Conservation (phyloP, 768 basidiomycete genomes). For the Leccinum incarnatum region DNA sequence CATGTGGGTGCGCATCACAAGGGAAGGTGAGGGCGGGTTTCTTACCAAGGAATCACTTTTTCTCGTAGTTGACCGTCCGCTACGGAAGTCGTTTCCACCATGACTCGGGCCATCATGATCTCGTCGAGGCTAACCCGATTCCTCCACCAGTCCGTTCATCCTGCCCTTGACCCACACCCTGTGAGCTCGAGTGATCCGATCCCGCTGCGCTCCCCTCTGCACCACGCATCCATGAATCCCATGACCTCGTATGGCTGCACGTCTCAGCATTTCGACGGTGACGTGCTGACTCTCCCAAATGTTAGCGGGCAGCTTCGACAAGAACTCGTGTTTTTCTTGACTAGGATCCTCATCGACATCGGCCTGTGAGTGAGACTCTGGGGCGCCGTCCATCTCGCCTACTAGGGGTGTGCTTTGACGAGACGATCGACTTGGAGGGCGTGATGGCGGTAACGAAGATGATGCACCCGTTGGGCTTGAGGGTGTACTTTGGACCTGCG, state of each 20-base stretch:
- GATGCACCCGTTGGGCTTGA: slow-evolving; percentile 96
- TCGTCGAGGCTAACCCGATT: background rate
- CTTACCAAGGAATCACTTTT: too few species aligned
- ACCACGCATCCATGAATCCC: slow-evolving; percentile 47
- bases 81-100: too few species aligned
- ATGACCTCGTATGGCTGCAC: slow-evolving; percentile 62
- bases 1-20: too few species aligned
- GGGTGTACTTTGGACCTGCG: slow-evolving; percentile 73
- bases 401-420: slow-evolving; percentile 83
- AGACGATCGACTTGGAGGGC: slow-evolving; percentile 69
- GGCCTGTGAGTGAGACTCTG: slow-evolving; percentile 70
- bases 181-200: slow-evolving; percentile 29
- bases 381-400: slow-evolving; percentile 47
- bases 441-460: slow-evolving; percentile 91
- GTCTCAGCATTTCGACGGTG: slow-evolving; percentile 73
- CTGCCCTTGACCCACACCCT: slow-evolving; percentile 30
- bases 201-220: slow-evolving; percentile 30
- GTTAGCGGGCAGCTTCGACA: slow-evolving; percentile 44
- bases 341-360: slow-evolving; percentile 27
- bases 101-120: slow-evolving; percentile 26
- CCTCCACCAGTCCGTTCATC: slow-evolving; percentile 24
- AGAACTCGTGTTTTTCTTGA: slow-evolving; percentile 45
- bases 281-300: slow-evolving; percentile 65
- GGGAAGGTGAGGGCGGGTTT: too few species aligned
- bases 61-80: too few species aligned